These are phyloP conservation scores for Ganoderma lingzhi DNA, from an alignment of 1,284 basidiomycete genomes.

Conservation along the genomic window DNA sequence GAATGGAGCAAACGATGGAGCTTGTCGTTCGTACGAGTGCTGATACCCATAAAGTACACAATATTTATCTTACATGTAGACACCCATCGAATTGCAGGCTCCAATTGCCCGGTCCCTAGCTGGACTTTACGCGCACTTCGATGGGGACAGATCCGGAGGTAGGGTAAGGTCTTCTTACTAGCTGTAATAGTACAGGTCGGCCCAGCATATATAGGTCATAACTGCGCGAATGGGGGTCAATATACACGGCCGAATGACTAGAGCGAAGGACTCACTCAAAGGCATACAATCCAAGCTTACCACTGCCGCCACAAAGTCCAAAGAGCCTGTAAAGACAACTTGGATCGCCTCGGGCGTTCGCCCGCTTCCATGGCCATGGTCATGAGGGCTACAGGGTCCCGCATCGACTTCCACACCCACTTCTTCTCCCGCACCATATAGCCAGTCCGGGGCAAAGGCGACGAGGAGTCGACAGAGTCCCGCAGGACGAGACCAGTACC, in stretches of 20 bases:
- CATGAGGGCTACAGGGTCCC: background rate
- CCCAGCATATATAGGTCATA: background rate
- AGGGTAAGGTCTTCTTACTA: background rate
- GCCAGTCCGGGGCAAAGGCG: background rate
- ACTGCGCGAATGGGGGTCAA: background rate
- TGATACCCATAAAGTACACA: no score
- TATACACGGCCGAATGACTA: background rate
- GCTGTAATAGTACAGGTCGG: no score
- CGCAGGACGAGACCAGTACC: background rate
- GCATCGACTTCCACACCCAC: background rate
- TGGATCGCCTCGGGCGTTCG: background rate
- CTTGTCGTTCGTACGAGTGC: no score
- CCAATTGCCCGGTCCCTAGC: no score
- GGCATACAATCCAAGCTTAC: background rate
- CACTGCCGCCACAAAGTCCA: slow-evolving; percentile 1
- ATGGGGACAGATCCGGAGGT: no score
- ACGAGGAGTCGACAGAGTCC: background rate
- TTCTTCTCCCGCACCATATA: slow-evolving; percentile 4
- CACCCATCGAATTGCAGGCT: no score
- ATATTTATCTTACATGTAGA: no score
- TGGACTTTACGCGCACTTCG: no score
- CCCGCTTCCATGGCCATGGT: no score
- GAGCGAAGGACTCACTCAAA: background rate
- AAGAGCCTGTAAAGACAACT: background rate
- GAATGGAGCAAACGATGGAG: no score